These are phyloP conservation scores for Leucocoprinus sp. DNA, from an alignment of 768 basidiomycete species.

Conservation along the genomic window DNA sequence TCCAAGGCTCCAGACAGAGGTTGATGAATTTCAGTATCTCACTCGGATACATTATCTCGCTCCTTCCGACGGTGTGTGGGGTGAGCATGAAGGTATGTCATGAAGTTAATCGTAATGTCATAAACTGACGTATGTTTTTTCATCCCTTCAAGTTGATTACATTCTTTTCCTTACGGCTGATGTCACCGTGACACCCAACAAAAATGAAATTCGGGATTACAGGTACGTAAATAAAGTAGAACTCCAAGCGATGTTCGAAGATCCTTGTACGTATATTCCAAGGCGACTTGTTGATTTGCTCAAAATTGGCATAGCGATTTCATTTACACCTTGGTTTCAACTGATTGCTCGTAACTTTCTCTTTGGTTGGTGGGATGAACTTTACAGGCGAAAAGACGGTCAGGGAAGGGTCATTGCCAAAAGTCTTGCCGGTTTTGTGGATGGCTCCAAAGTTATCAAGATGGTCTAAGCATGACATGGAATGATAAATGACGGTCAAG, in stretches of 20 bases:
- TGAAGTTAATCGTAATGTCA: neutral
- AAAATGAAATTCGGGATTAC: constrained; percentile 85
- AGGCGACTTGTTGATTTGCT: neutral
- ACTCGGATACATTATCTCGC: constrained; percentile 97
- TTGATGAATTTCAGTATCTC: constrained; percentile 87
- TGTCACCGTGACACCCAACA: constrained; percentile 73
- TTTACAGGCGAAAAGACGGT: constrained; percentile 50
- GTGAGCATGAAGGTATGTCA: constrained; percentile 88
- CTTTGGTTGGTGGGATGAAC: constrained; percentile 97
- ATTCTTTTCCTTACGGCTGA: constrained; percentile 91
- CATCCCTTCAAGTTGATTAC: constrained; percentile 86
- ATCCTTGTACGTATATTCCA: constrained; percentile 42
- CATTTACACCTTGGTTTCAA: constrained; percentile 99
- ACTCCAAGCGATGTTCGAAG: constrained; percentile 84
- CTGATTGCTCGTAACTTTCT: constrained; percentile 95
- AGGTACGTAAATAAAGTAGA: constrained; percentile 91
- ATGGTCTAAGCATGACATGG: constrained; percentile 21
- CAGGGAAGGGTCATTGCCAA: constrained; percentile 58
- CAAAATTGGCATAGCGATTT: constrained; percentile 46
- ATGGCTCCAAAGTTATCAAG: constrained; percentile 63
- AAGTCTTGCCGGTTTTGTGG: constrained; percentile 54
- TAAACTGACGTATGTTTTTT: neutral
- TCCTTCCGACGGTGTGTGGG: constrained; percentile 88
- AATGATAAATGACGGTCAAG: neutral
- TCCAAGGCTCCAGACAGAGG: constrained; percentile 63